Evolutionary conservation across 257 asterid genomes (phyloP), one percentile per base, ranked within the genome.

Genomic region (Craterostigma plantagineum): DNA sequence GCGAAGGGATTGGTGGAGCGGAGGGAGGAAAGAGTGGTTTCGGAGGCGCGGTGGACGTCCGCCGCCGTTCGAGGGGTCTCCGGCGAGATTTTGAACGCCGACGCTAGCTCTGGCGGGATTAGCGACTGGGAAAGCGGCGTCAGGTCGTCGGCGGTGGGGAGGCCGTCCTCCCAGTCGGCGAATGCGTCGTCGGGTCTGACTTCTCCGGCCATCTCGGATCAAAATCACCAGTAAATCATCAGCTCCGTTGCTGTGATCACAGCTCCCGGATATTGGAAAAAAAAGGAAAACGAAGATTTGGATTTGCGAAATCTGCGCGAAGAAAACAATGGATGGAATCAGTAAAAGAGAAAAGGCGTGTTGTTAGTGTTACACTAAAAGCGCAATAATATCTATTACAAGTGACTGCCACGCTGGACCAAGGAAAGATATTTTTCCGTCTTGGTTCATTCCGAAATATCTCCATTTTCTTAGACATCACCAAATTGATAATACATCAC

Each of bases 21-120:
- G 45, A 81, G 72, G 11, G 78, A 71, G 3, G 82, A 57, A 5
- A 86, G 46, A 6, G 94, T 78, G 45, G 63, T 61, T 47, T 70
- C 69, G 0, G 93, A 86, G 33, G 92, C 97, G 12, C 79, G 84
- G 35, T 58, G 73, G 63, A 86, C 94, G 17, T 86, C 94, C n/a
- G 58, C 42, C 54, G 56, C 15, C 7, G 77, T 73, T 45, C 83
- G 57, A 6, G 65, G 11, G 1, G 76, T 76, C 54, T 76, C 94
- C 67, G 72, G 76, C 40, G 69, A 63, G 45, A 86, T 78, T 48
- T 63, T 62, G 68, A 86, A 86, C 38, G 94, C 97, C 43, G 78
- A 63, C 16, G 94, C 94, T 17, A 86, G 66, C 35, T 81, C 91
- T 12, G 69, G 49, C n/a, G 97, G 92, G 50, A 86, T 81, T 60